Evolutionary conservation across 352 stramenopile genomes (phyloP), one percentile per base, ranked within the genome.

Genomic region (Lagenidium giganteum): DNA sequence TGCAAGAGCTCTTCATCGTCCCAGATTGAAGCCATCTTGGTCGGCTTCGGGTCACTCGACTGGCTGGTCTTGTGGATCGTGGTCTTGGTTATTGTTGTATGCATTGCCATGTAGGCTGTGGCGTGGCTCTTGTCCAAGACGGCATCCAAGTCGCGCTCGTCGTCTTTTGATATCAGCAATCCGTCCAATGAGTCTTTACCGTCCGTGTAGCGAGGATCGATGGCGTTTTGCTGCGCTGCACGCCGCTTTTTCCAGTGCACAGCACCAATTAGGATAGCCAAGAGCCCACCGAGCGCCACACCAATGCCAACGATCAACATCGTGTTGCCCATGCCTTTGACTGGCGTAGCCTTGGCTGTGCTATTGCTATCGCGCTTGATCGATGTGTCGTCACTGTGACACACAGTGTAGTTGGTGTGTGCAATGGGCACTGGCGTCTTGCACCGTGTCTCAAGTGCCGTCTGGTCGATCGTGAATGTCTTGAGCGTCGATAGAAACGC

Each of bases 1-100:
- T 53, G 51, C 3, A 70, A 49, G 5, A 90, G 49, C 13, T 72
- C 68, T 40, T 82, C 57, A 40, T 90, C 78, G 29, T 87, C 70
- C 71, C 72, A 87, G 40, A 85, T 64, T n/a, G 48, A 56, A n/a
- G 43, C 22, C 28, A 29, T 55, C 21, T 24, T 38, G 17, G 23
- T 16, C 9, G 41, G 47, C n/a, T 28, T 14, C 12, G 14, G 36
- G 20, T 36, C 35, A 2, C 34, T 54, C 11, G n/a, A n/a, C n/a
- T n/a, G n/a, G n/a, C n/a, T n/a, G n/a, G n/a, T n/a, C n/a, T n/a
- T n/a, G n/a, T n/a, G n/a, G 22, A 17, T 17, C 2, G 12, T 28
- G 1, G 20, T 13, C 12, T 5, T 13, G 41, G 14, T 22, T 16
- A 29, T 3, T 7, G 16, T 14, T 18, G 17, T 17, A 14, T 27